Base-by-base conservation (phyloP, 75 land plant genomes). In the Sequoia sempervirens region DNA sequence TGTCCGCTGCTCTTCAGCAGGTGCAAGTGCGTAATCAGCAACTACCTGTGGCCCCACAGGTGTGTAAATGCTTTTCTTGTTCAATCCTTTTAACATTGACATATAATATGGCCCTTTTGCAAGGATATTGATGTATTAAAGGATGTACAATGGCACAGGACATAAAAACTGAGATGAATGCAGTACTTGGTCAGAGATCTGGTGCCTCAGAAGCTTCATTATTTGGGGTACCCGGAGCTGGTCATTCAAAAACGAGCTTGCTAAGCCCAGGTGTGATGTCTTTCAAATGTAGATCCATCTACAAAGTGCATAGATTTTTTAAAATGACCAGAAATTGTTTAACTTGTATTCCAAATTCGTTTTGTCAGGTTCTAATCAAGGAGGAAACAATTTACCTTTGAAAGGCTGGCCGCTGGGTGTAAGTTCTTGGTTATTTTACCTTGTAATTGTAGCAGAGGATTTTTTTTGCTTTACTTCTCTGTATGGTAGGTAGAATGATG, bases 401-500 rank as follows among this genome's bases (percentile, higher is more conserved):
- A 97, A 97, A 85, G 99, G 99, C 72, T 97, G 98, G 98, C 96
- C 99, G 26, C 87, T 97, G 13, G 93, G 95, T 8, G 99, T 97
- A 88, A 87, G 94, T 84, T 38, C 61, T 73, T 64, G 5, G 11
- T 26, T 40, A 13, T 14, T 32, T 43, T 18, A 37, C 10, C 36
- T 37, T 84, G 50, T 61, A 50, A 54, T 54, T 75, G 53, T 61
- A 8, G 14, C 26, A 0, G 5, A 5, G 5, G 18, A 53, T 12
- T 45, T 12, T 4, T 75, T 75, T 75, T 40, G 9, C 6, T 9
- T 0, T 38, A 20, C 26, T 74, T 74, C 1, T 14, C 40, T 74
- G 43, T 74, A 74, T 18, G 45, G 66, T 61, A 61, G n/a, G n/a
- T 6, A 5, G 28, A 61, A 6, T 20, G 66, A 5, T 61, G 66